Evolutionary conservation across 2,329 filamentous ascomycete genomes (phyloP).

Genomic region (Hyphodiscus sp.): DNA sequence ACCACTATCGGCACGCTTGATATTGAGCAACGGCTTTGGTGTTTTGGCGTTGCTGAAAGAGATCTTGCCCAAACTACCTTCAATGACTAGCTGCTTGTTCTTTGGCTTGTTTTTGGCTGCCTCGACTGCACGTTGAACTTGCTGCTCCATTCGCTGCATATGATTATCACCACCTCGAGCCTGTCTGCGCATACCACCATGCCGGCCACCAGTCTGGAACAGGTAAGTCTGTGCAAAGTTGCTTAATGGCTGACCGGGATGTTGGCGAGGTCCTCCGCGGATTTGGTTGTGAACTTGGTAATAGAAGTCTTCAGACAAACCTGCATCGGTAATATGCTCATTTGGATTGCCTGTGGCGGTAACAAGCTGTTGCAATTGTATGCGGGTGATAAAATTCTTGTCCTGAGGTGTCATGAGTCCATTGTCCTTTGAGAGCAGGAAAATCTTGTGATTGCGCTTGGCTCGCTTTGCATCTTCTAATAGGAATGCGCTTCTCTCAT

Average conservation of each 20-base stretch:
- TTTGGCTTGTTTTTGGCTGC: slow-evolving; percentile 97
- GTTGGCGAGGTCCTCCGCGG: slow-evolving; percentile 79
- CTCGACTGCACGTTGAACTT: slow-evolving; percentile 94
- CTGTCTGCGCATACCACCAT: slow-evolving; percentile 67
- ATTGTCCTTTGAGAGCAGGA: slow-evolving; percentile 86
- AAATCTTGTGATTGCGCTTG: slow-evolving; percentile 98
- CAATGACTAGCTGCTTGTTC: slow-evolving; percentile 93
- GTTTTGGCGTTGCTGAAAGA: slow-evolving; percentile 99
- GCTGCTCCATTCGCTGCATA: slow-evolving; percentile 98
- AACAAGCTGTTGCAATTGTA: slow-evolving; percentile 93
- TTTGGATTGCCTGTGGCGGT: slow-evolving; percentile 83
- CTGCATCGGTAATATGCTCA: slow-evolving; percentile 72
- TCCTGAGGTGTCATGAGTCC: slow-evolving; percentile 98
- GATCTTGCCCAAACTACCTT: slow-evolving; percentile 94
- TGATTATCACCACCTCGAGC: slow-evolving; percentile 88
- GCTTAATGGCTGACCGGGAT: slow-evolving; percentile 86
- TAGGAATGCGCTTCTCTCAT: slow-evolving; percentile 76
- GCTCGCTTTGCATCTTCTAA: slow-evolving; percentile 90
- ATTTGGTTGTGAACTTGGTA: slow-evolving; percentile 98
- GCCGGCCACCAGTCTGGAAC: slow-evolving; percentile 84
- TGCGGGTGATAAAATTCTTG: slow-evolving; percentile 98
- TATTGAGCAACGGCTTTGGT: slow-evolving; percentile 87
- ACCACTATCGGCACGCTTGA: slow-evolving; percentile 75
- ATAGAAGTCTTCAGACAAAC: slow-evolving; percentile 91
- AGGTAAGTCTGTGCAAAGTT: slow-evolving; percentile 98